Base-by-base conservation (phyloP, 1,139 yeast genomes). In the Candida glucosophila region DNA sequence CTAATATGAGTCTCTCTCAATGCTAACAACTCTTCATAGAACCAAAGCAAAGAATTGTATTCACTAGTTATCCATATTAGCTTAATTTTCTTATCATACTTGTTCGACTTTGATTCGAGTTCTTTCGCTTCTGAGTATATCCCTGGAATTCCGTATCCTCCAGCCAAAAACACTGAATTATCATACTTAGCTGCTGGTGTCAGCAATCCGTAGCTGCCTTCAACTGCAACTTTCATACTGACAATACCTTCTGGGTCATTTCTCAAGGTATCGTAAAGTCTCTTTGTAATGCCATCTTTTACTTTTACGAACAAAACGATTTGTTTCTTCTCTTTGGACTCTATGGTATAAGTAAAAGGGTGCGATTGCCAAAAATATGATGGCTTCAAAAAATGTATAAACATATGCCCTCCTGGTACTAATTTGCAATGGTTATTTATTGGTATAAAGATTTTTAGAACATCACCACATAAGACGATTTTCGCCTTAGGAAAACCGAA, bases 321-420 rank as follows among this genome's bases (percentile, higher is more conserved):
- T n/a, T 41, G 33, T 20, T 44, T 35, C 5, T 41, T 39, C 8
- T 40, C 34, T 17, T 40, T 49, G 5, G 33, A 34, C 2, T 50
- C 37, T 6, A 44, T 51, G 7, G 53, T 44, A 30, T 54, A 57
- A 0, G 67, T 56, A 33, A 61, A 61, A 5, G 67, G 67, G 37
- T 61, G 68, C 2, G 65, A 57, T 35, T 61, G 68, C 63, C 63
- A 61, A 37, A 60, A 61, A 29, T 49, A 49, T 11, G 43, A 29
- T 5, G 53, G 53, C 23, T 47, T 45, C 19, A 65, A 29, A 40
- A 71, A 68, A 34, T 66, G 59, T 20, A 71, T 49, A 30, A 62
- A 71, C 1, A 70, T 74, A 41, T 68, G 73, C 1, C 72, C 67
- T 21, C 75, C 76, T 6, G 73, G 68, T 22, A 49, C 40, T 1